Base-by-base conservation (phyloP, 2,329 filamentous ascomycete genomes). In the Amauroascus niger region DNA sequence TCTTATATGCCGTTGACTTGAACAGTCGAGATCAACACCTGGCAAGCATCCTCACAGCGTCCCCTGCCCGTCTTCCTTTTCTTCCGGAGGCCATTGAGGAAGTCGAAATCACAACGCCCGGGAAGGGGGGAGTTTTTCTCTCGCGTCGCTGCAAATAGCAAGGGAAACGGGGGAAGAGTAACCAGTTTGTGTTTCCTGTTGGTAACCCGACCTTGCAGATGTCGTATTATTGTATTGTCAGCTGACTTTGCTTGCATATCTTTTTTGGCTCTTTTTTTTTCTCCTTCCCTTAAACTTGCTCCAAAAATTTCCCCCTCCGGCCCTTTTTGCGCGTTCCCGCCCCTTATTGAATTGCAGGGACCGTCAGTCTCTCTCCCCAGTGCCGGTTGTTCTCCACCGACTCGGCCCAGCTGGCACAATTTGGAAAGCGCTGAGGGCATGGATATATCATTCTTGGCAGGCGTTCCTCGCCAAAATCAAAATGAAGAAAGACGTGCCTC, bases 381-480 rank as follows among this genome's bases (percentile, higher is more conserved):
- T 41, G 55, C 24, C 51, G 24, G 48, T 48, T 50, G 55, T 52
- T 53, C 46, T 41, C 45, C 49, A 37, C 44, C 50, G 32, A 50
- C 49, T 49, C 24, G 26, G 39, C 37, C 14, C 37, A 22, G 22
- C 40, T 55, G 43, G 37, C 44, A 33, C 49, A 14, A 39, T 45
- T 32, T 26, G 14, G 39, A 49, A 39, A n/a, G 37, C 22, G 48
- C 37, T 26, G 18, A 46, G 49, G 49, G 41, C 52, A 59, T 59
- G 58, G 58, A 59, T 52, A 53, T 59, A 49, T 59, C 58, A 45
- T 46, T 50, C n/a, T 44, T 59, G 51, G 56, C 58, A 30, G 58
- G 54, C 30, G 37, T 53, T 35, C 46, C 58, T 51, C 52, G 56
- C 26, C 54, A 55, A 49, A 53, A 45, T 13, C 45, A 48, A 44